Base-by-base conservation (phyloP, 2,329 filamentous ascomycete species). In the Epichloe baconii region DNA sequence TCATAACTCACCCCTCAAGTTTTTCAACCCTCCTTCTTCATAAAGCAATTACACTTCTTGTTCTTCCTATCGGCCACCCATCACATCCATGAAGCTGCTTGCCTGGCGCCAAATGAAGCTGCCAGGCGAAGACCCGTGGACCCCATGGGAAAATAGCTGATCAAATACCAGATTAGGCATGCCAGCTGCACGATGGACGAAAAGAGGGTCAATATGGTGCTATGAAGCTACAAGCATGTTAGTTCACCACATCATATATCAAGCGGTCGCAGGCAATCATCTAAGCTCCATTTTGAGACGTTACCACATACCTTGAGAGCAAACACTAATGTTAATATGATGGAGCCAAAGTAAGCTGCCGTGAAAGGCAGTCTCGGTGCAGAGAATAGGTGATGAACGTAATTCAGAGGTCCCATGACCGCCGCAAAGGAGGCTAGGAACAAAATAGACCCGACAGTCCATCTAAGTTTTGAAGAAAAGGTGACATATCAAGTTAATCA, bases 111-210 rank as follows among this genome's bases (percentile, higher is more conserved):
- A 64, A 95, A 93, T 3, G 82, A 82, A 43, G 89, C 88, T 52
- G 89, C 89, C 58, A 95, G 80, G 53, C 91, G 84, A 57, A 98
- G 71, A 42, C 93, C 88, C 51, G 84, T 86, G 52, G 86, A 87
- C 41, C 93, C 93, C 90, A 97, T 95, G 26, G 93, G 93, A 62
- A 97, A 97, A 68, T 98, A 98, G 70, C 88, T 95, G 67, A 97
- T 83, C 45, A 96, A 76, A 70, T 97, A 97, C 91, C 91, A 97
- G 45, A 88, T 57, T 56, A 97, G 74, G 56, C 85, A 86, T 49
- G 83, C 82, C 50, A 97, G 75, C 66, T 98, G 93, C 59, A 90
- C 72, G 54, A 96, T 76, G 55, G 88, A 83, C 21, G 89, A 86
- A 56, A 96, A 72, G 50, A 97, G 74, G 15, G 93, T 97, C 57